Evolutionary conservation across 2,329 filamentous ascomycete species (phyloP), one percentile per base, ranked within the genome.

Genomic region (Paecilomyces sp.): DNA sequence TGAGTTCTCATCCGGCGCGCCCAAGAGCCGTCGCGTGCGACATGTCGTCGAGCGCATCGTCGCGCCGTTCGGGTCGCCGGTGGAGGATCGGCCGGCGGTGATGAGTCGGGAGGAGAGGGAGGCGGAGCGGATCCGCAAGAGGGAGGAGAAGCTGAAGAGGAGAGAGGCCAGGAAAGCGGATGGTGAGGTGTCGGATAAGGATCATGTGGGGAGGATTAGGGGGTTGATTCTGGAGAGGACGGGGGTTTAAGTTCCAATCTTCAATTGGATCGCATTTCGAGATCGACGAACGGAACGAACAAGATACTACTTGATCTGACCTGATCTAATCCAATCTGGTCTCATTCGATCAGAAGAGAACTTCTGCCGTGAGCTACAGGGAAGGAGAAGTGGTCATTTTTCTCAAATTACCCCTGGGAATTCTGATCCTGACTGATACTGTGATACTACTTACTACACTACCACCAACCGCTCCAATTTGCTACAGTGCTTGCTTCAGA

Each of bases 1-100:
- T 59, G 74, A 78, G 61, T 78, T 78, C 60, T 73, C 74, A 58
- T 76, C 73, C 7, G 76, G 75, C 1, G 70, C 66, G 15, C 73
- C 72, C 1, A 73, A 74, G 64, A 74, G 73, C 58, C 70, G 72
- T 12, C 65, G 65, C 24, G 75, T 78, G 55, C 66, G 68, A 15
- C 75, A 77, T 60, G 74, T 78, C 3, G 75, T 78, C 12, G 75
- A 78, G 63, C 66, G 74, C 9, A 78, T 78, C 57, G 64, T 78
- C 53, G 70, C 74, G 18, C 76, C 76, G 22, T 78, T 78, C 60
- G 76, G 72, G 1, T 57, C 58, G 2, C 60, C 65, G 0, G 70
- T 78, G 59, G 70, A 71, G 11, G 68, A 74, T 9, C 68, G 76
- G 24, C 75, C 75, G 54, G 55, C 71, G 36, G 70, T 78, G 6